phyloP scores from a whole-genome alignment of 139 green algal species.

The Pleodorina starrii region DNA sequence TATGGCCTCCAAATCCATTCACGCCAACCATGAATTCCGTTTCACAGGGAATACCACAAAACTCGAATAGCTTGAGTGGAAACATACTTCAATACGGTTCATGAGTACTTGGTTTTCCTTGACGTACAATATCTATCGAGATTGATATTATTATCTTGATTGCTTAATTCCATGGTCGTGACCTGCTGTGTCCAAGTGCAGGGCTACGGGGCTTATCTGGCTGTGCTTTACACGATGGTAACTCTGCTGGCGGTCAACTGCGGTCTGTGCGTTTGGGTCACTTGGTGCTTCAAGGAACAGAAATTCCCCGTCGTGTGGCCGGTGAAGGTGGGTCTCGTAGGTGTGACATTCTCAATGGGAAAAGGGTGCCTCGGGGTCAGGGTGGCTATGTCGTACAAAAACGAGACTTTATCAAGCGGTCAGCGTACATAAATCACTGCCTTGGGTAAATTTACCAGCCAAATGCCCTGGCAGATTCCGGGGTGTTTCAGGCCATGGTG shows the following conservation, averaged over 20 bases:
- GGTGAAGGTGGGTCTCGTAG: background rate
- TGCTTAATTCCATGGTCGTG: no score
- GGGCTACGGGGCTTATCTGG: conserved; percentile 44
- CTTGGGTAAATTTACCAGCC: background rate
- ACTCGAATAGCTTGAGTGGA: no score
- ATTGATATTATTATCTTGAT: no score
- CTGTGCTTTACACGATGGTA: conserved; percentile 39
- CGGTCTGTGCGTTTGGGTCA: conserved; percentile 47
- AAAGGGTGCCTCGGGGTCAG: no score
- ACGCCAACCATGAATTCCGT: no score
- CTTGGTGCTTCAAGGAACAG: conserved; percentile 46
- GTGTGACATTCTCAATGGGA: background rate
- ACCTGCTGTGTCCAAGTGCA: background rate
- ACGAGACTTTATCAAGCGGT: background rate
- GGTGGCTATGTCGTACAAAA: no score
- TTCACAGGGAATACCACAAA: no score
- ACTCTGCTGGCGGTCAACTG: conserved; percentile 12
- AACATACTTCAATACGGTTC: no score
- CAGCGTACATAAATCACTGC: background rate
- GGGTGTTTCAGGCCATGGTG: background rate
- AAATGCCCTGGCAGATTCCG: background rate
- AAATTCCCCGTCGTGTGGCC: conserved; percentile 44
- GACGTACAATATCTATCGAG: no score
- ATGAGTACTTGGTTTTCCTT: no score
- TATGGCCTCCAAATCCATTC: no score